Percentiles rank a stretch among this genome's conserved stretches.
phyloP scores from a whole-genome alignment of 2,329 filamentous ascomycete genomes.

The Cordyceps farinosa region DNA sequence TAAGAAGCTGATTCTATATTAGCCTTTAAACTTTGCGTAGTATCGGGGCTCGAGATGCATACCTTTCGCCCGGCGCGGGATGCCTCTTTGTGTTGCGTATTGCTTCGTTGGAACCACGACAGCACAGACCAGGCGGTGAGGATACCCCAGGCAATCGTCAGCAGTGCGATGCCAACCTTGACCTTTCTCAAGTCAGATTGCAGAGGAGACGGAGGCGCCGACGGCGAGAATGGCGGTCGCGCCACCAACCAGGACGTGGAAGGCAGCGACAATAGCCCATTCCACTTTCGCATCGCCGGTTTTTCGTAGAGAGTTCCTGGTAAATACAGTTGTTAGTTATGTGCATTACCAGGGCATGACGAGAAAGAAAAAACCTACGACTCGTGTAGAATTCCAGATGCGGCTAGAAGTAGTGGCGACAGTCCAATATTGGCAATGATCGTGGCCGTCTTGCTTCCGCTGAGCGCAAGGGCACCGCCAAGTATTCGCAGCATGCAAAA shows the following conservation, averaged over 20 bases:
- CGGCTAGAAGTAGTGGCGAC: constrained; percentile 34
- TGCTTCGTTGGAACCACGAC: constrained; percentile 5
- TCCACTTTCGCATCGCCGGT: constrained; percentile 4
- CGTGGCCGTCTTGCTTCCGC: constrained; percentile 27
- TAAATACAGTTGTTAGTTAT: background rate
- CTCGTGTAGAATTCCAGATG: constrained; percentile 34
- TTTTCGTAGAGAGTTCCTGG: constrained; percentile 1
- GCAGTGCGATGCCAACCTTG: constrained; percentile 12
- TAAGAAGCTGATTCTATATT: background rate
- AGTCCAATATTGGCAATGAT: constrained; percentile 38
- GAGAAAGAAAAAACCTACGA: constrained; percentile 24
- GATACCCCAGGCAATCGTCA: constrained; percentile 4
- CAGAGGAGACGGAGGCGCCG: constrained; percentile 3
- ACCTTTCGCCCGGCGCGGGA: constrained; percentile 8
- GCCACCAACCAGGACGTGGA: constrained; percentile 10
- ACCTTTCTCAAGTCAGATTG: constrained; percentile 10
- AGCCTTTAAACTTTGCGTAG: background rate
- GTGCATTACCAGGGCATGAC: background rate
- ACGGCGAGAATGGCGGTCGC: constrained; percentile 13
- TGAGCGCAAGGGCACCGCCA: constrained; percentile 30
- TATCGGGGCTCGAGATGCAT: background rate
- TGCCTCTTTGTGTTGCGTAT: background rate
- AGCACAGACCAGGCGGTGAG: background rate
- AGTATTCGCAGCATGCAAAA: constrained; percentile 38
- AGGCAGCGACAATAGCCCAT: constrained; percentile 4